Conservation (phyloP, 441 rosid species). For the Hura crepitans region DNA sequence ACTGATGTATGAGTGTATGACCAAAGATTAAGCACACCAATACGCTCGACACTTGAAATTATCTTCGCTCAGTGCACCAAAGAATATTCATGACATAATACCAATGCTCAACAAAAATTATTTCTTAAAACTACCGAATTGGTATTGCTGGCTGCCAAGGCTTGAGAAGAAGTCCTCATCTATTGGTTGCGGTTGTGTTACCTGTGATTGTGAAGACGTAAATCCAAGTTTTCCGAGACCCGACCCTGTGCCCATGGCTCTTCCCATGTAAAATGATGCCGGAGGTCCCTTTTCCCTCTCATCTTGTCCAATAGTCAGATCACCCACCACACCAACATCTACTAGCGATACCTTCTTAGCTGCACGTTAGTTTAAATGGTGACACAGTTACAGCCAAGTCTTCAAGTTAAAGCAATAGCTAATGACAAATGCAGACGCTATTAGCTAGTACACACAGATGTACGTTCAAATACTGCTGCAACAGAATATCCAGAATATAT, state of each 20-base stretch:
- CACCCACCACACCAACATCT: slow-evolving; percentile 73
- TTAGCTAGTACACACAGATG: neutral
- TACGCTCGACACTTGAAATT: neutral
- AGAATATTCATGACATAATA: slow-evolving; percentile 20
- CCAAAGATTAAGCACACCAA: slow-evolving; percentile 22
- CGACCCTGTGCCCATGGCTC: slow-evolving; percentile 86
- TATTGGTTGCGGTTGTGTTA: slow-evolving; percentile 29
- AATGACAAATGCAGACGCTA: neutral
- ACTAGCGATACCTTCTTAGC: slow-evolving; percentile 91
- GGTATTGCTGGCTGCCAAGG: slow-evolving; percentile 59
- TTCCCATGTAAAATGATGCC: slow-evolving; percentile 65
- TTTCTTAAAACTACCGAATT: slow-evolving; percentile 57
- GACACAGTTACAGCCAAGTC: neutral
- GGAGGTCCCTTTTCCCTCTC: slow-evolving; percentile 62
- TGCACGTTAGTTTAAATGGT: slow-evolving; percentile 38
- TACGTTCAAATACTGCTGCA: neutral
- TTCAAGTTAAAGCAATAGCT: neutral
- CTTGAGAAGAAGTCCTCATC: slow-evolving; percentile 69
- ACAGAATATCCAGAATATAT: too few species aligned
- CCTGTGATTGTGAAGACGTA: slow-evolving; percentile 26
- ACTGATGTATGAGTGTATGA: neutral
- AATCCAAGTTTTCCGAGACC: slow-evolving; percentile 64
- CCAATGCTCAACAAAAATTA: slow-evolving; percentile 27
- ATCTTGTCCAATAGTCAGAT: slow-evolving; percentile 46
- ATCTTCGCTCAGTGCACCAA: slow-evolving; percentile 22